Conservation (phyloP, 2,329 filamentous ascomycete species). For the Ascochyta clinopodiicola region DNA sequence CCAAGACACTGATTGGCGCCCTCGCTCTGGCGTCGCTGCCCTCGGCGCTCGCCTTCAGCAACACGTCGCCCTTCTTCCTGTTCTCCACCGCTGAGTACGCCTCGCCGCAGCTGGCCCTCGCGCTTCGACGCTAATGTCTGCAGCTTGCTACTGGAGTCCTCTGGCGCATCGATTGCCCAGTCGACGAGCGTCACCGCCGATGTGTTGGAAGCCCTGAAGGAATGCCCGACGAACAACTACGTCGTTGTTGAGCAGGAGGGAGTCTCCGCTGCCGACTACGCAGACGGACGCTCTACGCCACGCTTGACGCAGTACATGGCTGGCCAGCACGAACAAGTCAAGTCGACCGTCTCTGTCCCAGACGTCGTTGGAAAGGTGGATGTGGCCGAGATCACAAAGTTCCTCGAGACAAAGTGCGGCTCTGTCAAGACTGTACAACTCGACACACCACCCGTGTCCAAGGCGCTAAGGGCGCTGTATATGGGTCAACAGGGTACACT, state of each 20-base stretch:
- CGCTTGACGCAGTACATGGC: slow-evolving; percentile 61
- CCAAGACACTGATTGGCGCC: slow-evolving; percentile 55
- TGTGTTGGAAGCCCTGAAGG: slow-evolving; percentile 59
- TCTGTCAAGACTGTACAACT: slow-evolving; percentile 31
- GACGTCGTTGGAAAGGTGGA: slow-evolving; percentile 62
- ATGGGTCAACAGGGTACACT: slow-evolving; percentile 31
- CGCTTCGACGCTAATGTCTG: slow-evolving; percentile 32
- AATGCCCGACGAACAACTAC: slow-evolving; percentile 78
- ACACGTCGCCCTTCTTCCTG: slow-evolving; percentile 88
- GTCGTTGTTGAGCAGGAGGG: slow-evolving; percentile 79
- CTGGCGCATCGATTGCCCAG: slow-evolving; percentile 48
- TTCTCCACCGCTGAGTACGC: slow-evolving; percentile 83
- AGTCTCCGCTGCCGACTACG: slow-evolving; percentile 73
- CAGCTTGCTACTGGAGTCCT: slow-evolving; percentile 38
- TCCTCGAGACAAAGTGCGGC: slow-evolving; percentile 57
- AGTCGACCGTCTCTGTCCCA: slow-evolving; percentile 59
- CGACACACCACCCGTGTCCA: slow-evolving; percentile 24
- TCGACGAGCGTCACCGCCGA: slow-evolving; percentile 52
- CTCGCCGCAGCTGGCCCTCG: slow-evolving; percentile 13
- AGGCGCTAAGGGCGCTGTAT: slow-evolving; percentile 20
- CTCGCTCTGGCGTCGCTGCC: slow-evolving; percentile 61
- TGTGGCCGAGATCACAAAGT: slow-evolving; percentile 48
- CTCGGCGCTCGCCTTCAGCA: slow-evolving; percentile 74
- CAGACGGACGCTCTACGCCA: slow-evolving; percentile 58
- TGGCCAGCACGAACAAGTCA: slow-evolving; percentile 58